Base-by-base conservation (phyloP, 1,284 basidiomycete genomes). In the Paramarasmius palmivorus region DNA sequence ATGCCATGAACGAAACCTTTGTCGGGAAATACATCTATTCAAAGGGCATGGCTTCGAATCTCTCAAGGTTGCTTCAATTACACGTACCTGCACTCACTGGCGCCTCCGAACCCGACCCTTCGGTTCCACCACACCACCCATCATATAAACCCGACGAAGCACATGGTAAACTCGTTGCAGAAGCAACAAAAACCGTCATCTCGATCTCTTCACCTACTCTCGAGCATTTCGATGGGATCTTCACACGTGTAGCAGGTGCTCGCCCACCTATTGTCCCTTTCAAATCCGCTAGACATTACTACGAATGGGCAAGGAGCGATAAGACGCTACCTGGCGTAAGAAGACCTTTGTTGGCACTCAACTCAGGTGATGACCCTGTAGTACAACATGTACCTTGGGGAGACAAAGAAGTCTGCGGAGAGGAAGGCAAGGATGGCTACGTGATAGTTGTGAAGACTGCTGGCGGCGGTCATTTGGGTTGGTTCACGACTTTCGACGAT, bases 241-340 rank as follows among this genome's bases (percentile, higher is more conserved):
- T 97, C 61, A 93, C 90, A 2, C 74, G 84, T 44, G 74, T 88
- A 25, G 82, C 86, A 15, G 94, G 94, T 14, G 95, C 95, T 5
- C 81, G 89, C 47, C 73, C 82, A 2, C 89, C 90, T 10, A 78
- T 83, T 12, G 95, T 92, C 73, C 93, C 93, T 0, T 91, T 95
- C 69, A 67, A 73, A n/a, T 75, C 78, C 4, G 88, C 90, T 2
- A 72, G 83, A 26, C 89, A 84, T 40, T 99, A 99, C 72, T 99
- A 99, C 70, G 67, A 71, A 52, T 90, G 88, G 81, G 87, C 83
- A 29, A 77, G 77, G 12, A 78, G 74, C 55, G 73, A 79, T 37
- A 38, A 46, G 25, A 50, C 52, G n/a, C 26, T 52, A 15, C 26
- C 26, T 20, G 44, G 22, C 20, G 42, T 52, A 6, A 45, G 17